These are phyloP conservation scores for Ustilago vetiveriae DNA, from an alignment of 1,284 basidiomycete species.

Conservation along the genomic window DNA sequence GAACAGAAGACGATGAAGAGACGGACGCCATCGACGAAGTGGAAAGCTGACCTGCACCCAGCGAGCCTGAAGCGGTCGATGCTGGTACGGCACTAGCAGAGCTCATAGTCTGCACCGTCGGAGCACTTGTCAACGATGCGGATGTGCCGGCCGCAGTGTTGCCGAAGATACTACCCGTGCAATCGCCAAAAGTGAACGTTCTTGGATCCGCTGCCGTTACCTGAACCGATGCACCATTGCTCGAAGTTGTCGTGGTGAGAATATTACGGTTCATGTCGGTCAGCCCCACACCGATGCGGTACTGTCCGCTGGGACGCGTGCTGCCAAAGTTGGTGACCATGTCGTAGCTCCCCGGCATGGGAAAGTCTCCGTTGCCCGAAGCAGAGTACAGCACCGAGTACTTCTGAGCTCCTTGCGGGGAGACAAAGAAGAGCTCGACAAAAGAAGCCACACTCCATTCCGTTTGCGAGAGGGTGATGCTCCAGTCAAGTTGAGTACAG, in stretches of 20 bases:
- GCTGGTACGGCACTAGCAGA: background rate
- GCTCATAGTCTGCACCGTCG: background rate
- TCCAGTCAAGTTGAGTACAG: constrained; percentile 21
- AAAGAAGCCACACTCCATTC: constrained; percentile 27
- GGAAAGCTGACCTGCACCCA: too few species aligned
- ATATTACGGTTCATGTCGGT: constrained; percentile 13
- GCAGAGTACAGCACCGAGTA: constrained; percentile 29
- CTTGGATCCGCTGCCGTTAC: constrained; percentile 10
- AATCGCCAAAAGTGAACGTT: constrained; percentile 13
- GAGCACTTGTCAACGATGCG: background rate
- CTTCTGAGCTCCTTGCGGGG: constrained; percentile 6
- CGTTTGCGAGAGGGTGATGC: constrained; percentile 6
- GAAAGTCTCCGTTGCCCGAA: constrained; percentile 4
- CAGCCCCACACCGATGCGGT: constrained; percentile 22
- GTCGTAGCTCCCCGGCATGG: constrained; percentile 6
- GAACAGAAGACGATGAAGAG: background rate
- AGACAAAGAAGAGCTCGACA: constrained; percentile 25
- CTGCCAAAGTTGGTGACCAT: constrained; percentile 11
- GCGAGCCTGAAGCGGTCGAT: background rate
- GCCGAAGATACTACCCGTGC: background rate
- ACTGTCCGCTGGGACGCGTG: constrained; percentile 6
- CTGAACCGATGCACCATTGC: constrained; percentile 3
- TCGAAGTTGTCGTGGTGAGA: constrained; percentile 4
- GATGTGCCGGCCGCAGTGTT: background rate
- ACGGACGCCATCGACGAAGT: background rate